Conservation (phyloP, 129 eudicot species). For the Calendula officinalis region DNA sequence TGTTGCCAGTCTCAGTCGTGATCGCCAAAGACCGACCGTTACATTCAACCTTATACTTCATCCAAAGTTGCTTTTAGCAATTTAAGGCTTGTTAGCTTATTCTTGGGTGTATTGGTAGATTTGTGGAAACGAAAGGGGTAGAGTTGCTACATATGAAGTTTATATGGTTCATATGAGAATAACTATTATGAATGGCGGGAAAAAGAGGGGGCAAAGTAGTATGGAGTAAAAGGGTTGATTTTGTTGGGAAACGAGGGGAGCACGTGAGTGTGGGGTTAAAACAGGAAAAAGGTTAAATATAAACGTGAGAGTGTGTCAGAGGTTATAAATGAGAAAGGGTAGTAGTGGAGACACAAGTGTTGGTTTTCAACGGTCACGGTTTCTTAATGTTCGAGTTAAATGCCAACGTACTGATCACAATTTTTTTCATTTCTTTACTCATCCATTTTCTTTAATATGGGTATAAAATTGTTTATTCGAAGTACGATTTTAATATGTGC, state of each 20-base stretch:
- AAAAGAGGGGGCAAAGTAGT: constrained; percentile 18
- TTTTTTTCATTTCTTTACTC: background rate
- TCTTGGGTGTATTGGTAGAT: too few species aligned
- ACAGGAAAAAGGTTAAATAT: constrained; percentile 17
- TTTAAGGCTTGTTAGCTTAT: too few species aligned
- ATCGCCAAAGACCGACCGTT: too few species aligned
- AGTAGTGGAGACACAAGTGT: constrained; percentile 32
- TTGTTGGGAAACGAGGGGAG: constrained; percentile 25
- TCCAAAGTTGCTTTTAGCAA: too few species aligned
- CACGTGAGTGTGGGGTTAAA: constrained; percentile 39
- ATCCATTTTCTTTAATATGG: background rate
- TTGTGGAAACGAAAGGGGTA: too few species aligned
- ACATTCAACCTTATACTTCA: too few species aligned
- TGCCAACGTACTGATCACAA: constrained; percentile 18
- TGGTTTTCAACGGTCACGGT: constrained; percentile 44
- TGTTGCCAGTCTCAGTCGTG: too few species aligned
- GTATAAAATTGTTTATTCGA: too few species aligned
- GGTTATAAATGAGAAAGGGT: constrained; percentile 21
- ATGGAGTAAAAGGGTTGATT: background rate
- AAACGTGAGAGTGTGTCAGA: constrained; percentile 19
- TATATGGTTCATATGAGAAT: too few species aligned
- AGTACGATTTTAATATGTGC: too few species aligned
- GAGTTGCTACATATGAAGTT: too few species aligned
- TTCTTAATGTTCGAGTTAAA: constrained; percentile 30
- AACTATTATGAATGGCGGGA: constrained; percentile 11